These are phyloP conservation scores for Euphrasia confusa DNA, from an alignment of 257 asterid species.

Conservation along the genomic window DNA sequence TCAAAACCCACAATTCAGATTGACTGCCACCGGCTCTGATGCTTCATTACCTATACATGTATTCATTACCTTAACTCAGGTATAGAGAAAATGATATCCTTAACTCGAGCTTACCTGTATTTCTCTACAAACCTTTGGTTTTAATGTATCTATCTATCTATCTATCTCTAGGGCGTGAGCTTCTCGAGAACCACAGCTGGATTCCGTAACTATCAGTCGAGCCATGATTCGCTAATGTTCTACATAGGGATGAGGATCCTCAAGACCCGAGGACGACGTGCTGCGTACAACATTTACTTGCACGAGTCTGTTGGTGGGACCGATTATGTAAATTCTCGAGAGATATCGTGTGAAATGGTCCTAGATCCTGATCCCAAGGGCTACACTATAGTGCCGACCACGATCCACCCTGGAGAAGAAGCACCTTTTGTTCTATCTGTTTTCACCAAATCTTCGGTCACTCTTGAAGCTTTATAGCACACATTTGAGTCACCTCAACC, in stretches of 20 bases:
- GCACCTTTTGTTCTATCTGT: conserved; percentile 96
- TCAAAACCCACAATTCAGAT: conserved; percentile 93
- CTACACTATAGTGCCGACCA: conserved; percentile 96
- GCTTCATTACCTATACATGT: conserved; percentile 92
- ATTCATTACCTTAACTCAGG: conserved; percentile 97
- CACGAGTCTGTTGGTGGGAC: conserved; percentile 99
- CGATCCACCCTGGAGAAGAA: conserved; percentile 99
- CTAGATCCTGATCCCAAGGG: conserved; percentile 99
- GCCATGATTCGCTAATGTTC: conserved; percentile 94
- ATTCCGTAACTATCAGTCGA: conserved; percentile 89
- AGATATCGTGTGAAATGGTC: conserved; percentile 99
- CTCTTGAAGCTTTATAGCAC: conserved; percentile 76
- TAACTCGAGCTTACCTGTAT: neutral
- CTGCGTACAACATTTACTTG: conserved; percentile 87
- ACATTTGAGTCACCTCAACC: conserved; percentile 8
- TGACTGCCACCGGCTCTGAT: conserved; percentile 86
- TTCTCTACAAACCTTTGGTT: neutral
- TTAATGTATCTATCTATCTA: neutral
- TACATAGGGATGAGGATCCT: conserved; percentile 97
- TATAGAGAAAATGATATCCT: conserved; percentile 4
- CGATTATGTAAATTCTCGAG: conserved; percentile 93
- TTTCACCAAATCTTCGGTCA: conserved; percentile 83
- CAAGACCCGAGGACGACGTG: conserved; percentile 95
- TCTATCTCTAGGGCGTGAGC: conserved; percentile 77
- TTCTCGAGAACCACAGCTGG: conserved; percentile 98